A percentile compares a stretch with the other conserved stretches of the same genome.
These are phyloP conservation scores for Jacaranda mimosifolia DNA, from an alignment of 257 asterid genomes.

Conservation along the genomic window DNA sequence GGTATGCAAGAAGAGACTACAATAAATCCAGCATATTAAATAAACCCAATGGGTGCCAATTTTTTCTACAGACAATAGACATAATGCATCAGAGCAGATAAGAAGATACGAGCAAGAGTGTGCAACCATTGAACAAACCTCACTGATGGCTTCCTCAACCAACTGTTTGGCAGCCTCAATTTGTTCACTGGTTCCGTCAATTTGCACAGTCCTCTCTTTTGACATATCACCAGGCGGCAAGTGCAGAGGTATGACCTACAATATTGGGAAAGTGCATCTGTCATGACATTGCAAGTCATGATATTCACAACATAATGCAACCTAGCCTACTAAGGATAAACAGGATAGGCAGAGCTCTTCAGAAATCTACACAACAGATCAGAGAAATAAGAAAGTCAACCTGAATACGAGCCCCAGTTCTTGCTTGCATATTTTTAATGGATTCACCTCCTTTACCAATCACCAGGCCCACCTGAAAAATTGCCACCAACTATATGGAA, in stretches of 20 bases:
- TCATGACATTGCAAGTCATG: neutral
- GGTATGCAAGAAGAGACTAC: neutral
- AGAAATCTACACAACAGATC: slow-evolving; percentile 4
- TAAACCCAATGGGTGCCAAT: slow-evolving; percentile 1
- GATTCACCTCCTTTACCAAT: slow-evolving; percentile 98
- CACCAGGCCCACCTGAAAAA: slow-evolving; percentile 85
- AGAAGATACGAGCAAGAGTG: neutral
- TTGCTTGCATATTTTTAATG: slow-evolving; percentile 85
- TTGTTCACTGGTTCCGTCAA: slow-evolving; percentile 78
- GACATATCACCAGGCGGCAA: slow-evolving; percentile 87
- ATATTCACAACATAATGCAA: neutral
- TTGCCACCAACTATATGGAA: neutral
- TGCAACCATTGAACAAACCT: slow-evolving; percentile 63
- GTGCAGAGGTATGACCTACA: slow-evolving; percentile 83
- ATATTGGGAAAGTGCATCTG: neutral
- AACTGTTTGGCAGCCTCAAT: slow-evolving; percentile 77
- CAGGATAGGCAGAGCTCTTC: neutral
- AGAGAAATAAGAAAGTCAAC: slow-evolving; percentile 36
- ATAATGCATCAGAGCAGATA: slow-evolving; percentile 14
- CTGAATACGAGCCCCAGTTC: slow-evolving; percentile 90
- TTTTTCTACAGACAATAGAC: neutral
- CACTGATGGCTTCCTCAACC: slow-evolving; percentile 74
- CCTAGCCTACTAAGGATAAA: neutral
- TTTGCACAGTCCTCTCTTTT: slow-evolving; percentile 73
- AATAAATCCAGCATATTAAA: neutral